phyloP scores from a whole-genome alignment of 192 early-diverging fungal species.

The Mortierella hygrophila region DNA sequence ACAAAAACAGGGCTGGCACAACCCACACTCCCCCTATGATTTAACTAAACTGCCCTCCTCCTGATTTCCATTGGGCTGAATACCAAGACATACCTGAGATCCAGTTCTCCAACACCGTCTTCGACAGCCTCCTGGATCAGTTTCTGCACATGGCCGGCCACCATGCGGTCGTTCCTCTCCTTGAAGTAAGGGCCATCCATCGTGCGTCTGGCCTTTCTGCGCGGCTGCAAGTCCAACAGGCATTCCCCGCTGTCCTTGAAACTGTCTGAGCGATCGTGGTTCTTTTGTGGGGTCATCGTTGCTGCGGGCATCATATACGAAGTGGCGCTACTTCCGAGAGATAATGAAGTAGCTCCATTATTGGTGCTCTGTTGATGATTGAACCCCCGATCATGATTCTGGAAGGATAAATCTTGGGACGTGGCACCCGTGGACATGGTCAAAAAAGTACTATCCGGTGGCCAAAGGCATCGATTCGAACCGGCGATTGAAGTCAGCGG shows the following conservation, averaged over 20 bases:
- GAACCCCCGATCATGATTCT: slow-evolving; percentile 8
- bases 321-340: background rate
- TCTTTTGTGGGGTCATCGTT: slow-evolving; percentile 12
- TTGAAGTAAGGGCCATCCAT: slow-evolving; percentile 41
- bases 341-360: background rate
- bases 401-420: slow-evolving; percentile 10
- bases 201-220: slow-evolving; percentile 33
- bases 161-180: slow-evolving; percentile 31
- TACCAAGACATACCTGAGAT: slow-evolving; percentile 40
- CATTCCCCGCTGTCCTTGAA: slow-evolving; percentile 22
- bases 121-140: slow-evolving; percentile 52
- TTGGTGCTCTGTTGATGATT: background rate
- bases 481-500: slow-evolving; percentile 43
- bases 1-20: background rate
- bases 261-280: slow-evolving; percentile 11
- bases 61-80: background rate
- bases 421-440: slow-evolving; percentile 24
- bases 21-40: background rate
- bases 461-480: slow-evolving; percentile 49
- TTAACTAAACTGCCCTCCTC: background rate
- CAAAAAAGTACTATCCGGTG: slow-evolving; percentile 38
- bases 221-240: slow-evolving; percentile 26
- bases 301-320: background rate
- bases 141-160: slow-evolving; percentile 41
- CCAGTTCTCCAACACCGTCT: slow-evolving; percentile 47